Evolutionary conservation across 2,329 filamentous ascomycete genomes (phyloP).

Genomic region (Aaosphaeria pasadenensis): DNA sequence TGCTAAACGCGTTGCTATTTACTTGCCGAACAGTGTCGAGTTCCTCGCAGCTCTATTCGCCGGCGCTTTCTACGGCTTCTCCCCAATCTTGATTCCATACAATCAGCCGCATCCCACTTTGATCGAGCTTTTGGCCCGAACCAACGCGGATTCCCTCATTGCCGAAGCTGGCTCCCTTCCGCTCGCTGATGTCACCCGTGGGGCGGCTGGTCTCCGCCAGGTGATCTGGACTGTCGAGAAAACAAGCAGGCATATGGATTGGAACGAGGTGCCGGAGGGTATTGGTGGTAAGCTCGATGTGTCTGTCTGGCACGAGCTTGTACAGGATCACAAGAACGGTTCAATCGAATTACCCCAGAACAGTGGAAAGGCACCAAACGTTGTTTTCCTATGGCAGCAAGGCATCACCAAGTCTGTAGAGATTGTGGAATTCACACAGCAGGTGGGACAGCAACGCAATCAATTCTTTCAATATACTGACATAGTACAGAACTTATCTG

Average conservation of each 20-base stretch:
- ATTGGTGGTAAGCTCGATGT: conserved; percentile 74
- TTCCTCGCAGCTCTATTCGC: conserved; percentile 78
- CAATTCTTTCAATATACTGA: neutral
- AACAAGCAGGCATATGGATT: conserved; percentile 89
- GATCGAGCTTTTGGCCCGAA: conserved; percentile 67
- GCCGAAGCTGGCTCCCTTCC: conserved; percentile 85
- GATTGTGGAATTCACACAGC: conserved; percentile 77
- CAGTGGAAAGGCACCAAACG: conserved; percentile 49
- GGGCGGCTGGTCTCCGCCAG: conserved; percentile 67
- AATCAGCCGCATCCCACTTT: conserved; percentile 68
- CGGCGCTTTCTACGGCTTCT: conserved; percentile 84
- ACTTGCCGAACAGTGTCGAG: conserved; percentile 90
- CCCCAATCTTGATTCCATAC: conserved; percentile 81
- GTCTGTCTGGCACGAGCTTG: conserved; percentile 88
- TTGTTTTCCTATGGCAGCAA: conserved; percentile 66
- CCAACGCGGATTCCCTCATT: conserved; percentile 76
- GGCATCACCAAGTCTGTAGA: conserved; percentile 51
- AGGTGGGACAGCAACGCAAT: conserved; percentile 14
- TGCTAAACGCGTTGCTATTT: conserved; percentile 75
- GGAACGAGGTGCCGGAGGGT: conserved; percentile 82
- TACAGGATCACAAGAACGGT: conserved; percentile 60
- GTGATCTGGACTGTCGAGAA: conserved; percentile 92
- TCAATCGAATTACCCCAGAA: conserved; percentile 63
- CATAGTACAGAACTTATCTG: conserved; percentile 67
- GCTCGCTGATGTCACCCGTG: conserved; percentile 67